Percentiles rank a stretch among this genome's conserved stretches.
phyloP scores from a whole-genome alignment of 495 filamentous ascomycete genomes.

The Chaetomidium leptoderma region DNA sequence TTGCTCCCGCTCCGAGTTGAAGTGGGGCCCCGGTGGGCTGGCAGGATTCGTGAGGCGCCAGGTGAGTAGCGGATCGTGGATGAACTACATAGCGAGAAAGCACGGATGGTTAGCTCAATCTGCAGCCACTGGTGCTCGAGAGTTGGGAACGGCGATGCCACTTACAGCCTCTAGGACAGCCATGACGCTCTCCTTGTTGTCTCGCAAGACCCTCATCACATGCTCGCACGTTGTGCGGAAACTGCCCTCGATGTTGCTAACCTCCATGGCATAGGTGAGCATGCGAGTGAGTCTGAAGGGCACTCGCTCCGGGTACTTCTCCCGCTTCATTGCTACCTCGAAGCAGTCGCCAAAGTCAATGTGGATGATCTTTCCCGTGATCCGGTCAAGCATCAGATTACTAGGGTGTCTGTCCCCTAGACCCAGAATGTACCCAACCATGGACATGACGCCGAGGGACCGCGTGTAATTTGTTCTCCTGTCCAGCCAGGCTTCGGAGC shows the following conservation, averaged over 20 bases:
- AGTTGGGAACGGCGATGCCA: conserved; percentile 20
- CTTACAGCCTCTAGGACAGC: conserved; percentile 94
- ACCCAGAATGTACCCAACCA: conserved; percentile 98
- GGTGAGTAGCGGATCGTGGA: conserved; percentile 95
- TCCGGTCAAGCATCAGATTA: conserved; percentile 92
- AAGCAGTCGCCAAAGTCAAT: conserved; percentile 99
- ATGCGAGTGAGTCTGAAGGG: conserved; percentile 97
- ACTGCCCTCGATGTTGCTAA: conserved; percentile 97
- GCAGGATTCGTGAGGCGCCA: conserved; percentile 90
- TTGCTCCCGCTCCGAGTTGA: conserved; percentile 67
- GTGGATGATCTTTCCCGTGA: conserved; percentile 94
- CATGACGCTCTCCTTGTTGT: conserved; percentile 98
- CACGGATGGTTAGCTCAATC: background rate
- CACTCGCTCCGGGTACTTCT: conserved; percentile 97
- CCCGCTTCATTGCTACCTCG: conserved; percentile 98
- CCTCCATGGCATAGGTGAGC: conserved; percentile 99
- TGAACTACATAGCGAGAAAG: conserved; percentile 63
- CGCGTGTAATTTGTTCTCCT: conserved; percentile 96
- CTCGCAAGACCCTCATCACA: conserved; percentile 93
- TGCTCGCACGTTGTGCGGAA: conserved; percentile 97
- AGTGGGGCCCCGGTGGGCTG: conserved; percentile 69
- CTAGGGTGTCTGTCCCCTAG: conserved; percentile 94
- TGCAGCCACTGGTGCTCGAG: background rate
- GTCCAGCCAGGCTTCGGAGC: conserved; percentile 95
- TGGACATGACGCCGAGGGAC: conserved; percentile 98